These are phyloP conservation scores for Porogramme epimiltina DNA, from an alignment of 1,284 basidiomycete species.

Conservation along the genomic window DNA sequence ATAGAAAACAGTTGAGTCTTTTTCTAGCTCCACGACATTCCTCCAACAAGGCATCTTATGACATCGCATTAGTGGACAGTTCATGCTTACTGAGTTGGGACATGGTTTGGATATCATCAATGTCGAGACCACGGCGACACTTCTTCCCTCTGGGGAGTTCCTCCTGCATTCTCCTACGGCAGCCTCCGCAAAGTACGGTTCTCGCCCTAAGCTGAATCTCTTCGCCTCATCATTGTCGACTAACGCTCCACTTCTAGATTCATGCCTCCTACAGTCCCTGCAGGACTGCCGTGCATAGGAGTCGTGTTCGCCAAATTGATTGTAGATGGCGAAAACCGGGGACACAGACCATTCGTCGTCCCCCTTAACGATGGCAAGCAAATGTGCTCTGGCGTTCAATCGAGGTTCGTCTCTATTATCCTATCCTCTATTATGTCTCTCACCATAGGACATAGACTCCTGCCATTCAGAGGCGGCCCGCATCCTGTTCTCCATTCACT, in stretches of 20 bases:
- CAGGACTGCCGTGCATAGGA: slow-evolving; percentile 36
- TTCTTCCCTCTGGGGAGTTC: slow-evolving; percentile 38
- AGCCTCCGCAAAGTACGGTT: slow-evolving; percentile 39
- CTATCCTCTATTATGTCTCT: background rate
- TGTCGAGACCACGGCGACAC: slow-evolving; percentile 42
- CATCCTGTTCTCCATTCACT: slow-evolving; percentile 40
- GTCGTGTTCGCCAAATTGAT: slow-evolving; percentile 39
- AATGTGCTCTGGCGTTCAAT: slow-evolving; percentile 35
- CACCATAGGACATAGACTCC: slow-evolving; percentile 25
- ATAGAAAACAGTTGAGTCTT: slow-evolving; percentile 16
- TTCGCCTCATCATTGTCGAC: background rate
- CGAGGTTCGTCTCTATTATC: slow-evolving; percentile 15
- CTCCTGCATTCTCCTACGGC: slow-evolving; percentile 38
- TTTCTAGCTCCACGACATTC: background rate
- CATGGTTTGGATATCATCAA: slow-evolving; percentile 44
- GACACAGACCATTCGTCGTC: slow-evolving; percentile 37
- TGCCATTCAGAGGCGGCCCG: slow-evolving; percentile 38
- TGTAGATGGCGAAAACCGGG: slow-evolving; percentile 34
- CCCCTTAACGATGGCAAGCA: slow-evolving; percentile 34
- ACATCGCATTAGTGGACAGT: slow-evolving; percentile 36
- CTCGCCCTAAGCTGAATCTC: background rate
- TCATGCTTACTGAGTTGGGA: slow-evolving; percentile 42
- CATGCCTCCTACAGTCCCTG: slow-evolving; percentile 46
- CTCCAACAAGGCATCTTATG: background rate
- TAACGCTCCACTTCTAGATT: slow-evolving; percentile 28